A percentile compares a stretch with the other conserved stretches of the same genome.
phyloP scores from a whole-genome alignment of 2,329 filamentous ascomycete species.

The Seiridium unicorne region DNA sequence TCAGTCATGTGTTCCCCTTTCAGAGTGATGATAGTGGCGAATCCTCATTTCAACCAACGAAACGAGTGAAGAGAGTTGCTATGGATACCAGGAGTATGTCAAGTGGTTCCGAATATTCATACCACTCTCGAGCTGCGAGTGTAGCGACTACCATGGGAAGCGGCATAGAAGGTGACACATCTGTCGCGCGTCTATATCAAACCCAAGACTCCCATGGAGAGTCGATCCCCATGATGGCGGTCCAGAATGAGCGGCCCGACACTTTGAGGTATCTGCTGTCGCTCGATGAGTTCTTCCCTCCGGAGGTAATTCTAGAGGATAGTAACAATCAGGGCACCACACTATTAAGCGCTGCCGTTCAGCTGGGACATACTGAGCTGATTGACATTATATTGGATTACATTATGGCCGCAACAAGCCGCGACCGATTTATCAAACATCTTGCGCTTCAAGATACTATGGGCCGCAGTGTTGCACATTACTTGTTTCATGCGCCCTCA shows the following conservation, averaged over 20 bases:
- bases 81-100: slow-evolving; percentile 90
- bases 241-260: slow-evolving; percentile 69
- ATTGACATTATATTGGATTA: slow-evolving; percentile 75
- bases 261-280: slow-evolving; percentile 78
- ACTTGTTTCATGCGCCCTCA: slow-evolving; percentile 85
- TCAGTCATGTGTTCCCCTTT: slow-evolving; percentile 91
- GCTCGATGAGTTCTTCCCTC: slow-evolving; percentile 72
- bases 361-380: slow-evolving; percentile 73
- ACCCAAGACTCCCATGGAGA: slow-evolving; percentile 72
- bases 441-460: slow-evolving; percentile 75
- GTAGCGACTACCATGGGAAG: slow-evolving; percentile 74
- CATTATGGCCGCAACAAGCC: slow-evolving; percentile 56
- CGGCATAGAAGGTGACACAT: slow-evolving; percentile 80
- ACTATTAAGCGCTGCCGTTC: slow-evolving; percentile 84
- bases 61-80: slow-evolving; percentile 74
- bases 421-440: slow-evolving; percentile 63
- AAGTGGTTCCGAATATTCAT: slow-evolving; percentile 80
- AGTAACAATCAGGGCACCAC: slow-evolving; percentile 88
- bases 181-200: slow-evolving; percentile 73
- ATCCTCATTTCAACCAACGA: slow-evolving; percentile 34
- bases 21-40: slow-evolving; percentile 56
- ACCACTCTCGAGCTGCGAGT: slow-evolving; percentile 76
- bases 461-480: slow-evolving; percentile 90
- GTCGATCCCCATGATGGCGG: slow-evolving; percentile 84
- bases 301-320: slow-evolving; percentile 73